phyloP scores from a whole-genome alignment of 768 basidiomycete genomes.

The Leccinum ochraceum region DNA sequence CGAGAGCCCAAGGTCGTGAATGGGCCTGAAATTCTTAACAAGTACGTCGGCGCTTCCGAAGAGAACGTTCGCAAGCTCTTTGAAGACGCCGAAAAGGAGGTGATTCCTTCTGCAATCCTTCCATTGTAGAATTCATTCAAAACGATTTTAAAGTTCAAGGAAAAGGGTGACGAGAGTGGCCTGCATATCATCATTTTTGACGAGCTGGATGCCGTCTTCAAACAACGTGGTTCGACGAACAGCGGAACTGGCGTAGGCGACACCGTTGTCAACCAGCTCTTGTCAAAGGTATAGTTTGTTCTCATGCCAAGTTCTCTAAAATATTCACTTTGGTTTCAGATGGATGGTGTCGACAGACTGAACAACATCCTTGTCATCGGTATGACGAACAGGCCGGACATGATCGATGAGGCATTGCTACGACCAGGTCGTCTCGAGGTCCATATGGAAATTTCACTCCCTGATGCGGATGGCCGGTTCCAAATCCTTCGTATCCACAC shows the following conservation, averaged over 20 bases:
- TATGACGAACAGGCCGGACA: constrained; percentile 97
- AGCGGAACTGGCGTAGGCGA: constrained; percentile 98
- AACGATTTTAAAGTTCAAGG: constrained; percentile 73
- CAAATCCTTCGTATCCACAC: constrained; percentile 98
- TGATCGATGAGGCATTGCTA: constrained; percentile 98
- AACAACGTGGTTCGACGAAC: constrained; percentile 92
- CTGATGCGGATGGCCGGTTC: constrained; percentile 87
- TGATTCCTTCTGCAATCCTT: constrained; percentile 21
- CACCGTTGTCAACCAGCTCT: constrained; percentile 95
- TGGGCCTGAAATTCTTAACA: constrained; percentile 96
- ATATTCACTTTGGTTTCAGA: constrained; percentile 48
- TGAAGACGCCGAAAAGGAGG: constrained; percentile 98
- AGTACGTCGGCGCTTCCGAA: constrained; percentile 95
- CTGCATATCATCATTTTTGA: constrained; percentile 99
- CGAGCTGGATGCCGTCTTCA: constrained; percentile 97
- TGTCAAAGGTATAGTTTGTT: constrained; percentile 75
- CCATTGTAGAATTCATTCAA: neutral
- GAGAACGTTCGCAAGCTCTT: constrained; percentile 98
- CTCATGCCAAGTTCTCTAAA: neutral
- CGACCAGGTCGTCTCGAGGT: constrained; percentile 99
- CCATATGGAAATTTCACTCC: constrained; percentile 98
- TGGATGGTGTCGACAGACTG: constrained; percentile 98
- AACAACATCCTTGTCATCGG: constrained; percentile 99
- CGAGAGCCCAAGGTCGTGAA: constrained; percentile 98
- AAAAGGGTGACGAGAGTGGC: constrained; percentile 95